phyloP scores from a whole-genome alignment of 106 monocot species.

The Dendrobium nobile region DNA sequence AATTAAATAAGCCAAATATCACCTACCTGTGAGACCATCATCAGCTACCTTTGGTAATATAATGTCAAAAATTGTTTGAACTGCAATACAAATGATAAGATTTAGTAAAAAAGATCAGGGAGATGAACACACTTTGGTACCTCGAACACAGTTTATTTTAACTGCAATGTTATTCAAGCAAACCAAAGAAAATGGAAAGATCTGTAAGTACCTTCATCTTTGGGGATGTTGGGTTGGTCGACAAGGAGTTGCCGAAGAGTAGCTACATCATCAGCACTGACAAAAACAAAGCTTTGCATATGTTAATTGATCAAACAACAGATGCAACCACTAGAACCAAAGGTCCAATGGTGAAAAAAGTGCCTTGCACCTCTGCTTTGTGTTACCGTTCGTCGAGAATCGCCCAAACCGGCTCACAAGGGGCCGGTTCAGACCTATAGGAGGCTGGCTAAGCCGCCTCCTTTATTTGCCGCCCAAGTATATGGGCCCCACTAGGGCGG shows the following conservation, averaged over 20 bases:
- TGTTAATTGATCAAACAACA: background rate
- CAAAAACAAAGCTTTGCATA: background rate
- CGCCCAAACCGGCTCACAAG: no score
- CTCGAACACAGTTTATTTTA: background rate
- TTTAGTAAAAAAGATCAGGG: background rate
- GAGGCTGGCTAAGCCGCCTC: no score
- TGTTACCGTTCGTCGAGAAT: no score
- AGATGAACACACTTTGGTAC: background rate
- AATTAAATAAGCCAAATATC: no score
- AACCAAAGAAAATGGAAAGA: background rate
- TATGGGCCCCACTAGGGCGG: no score
- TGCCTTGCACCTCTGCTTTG: no score
- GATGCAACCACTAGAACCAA: no score
- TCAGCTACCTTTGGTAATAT: conserved; percentile 1
- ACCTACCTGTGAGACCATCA: background rate
- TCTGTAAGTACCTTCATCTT: conserved; percentile 35
- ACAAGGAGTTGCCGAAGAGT: conserved; percentile 34
- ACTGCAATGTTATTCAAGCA: background rate
- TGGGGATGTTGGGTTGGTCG: conserved; percentile 55
- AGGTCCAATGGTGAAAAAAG: no score
- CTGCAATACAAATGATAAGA: conserved; percentile 3
- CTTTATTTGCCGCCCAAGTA: no score
- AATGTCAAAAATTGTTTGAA: conserved; percentile 15
- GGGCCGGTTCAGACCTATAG: no score
- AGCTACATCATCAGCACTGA: conserved; percentile 42